These are phyloP conservation scores for Striga hermonthica DNA, from an alignment of 305 asterid species.

Conservation along the genomic window DNA sequence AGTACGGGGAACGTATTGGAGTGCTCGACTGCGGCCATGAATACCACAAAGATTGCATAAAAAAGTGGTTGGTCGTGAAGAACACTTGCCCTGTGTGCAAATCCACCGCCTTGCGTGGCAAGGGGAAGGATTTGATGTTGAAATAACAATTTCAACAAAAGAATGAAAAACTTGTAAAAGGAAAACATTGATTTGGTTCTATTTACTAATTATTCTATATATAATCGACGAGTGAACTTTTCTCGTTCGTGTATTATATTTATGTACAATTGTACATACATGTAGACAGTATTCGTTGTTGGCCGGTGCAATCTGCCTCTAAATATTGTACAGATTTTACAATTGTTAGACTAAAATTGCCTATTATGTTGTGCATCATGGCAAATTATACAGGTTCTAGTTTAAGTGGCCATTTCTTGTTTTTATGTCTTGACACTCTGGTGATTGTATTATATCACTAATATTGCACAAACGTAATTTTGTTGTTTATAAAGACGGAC, in stretches of 20 bases:
- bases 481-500: neutral
- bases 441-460: neutral
- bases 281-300: slow-evolving; percentile 22
- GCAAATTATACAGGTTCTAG: slow-evolving; percentile 10
- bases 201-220: slow-evolving; percentile 22
- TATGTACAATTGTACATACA: slow-evolving; percentile 40
- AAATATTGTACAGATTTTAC: slow-evolving; percentile 34
- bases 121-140: slow-evolving; percentile 28
- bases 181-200: slow-evolving; percentile 9
- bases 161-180: neutral
- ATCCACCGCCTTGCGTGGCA: slow-evolving; percentile 38
- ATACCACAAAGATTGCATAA: slow-evolving; percentile 55
- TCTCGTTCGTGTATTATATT: slow-evolving; percentile 35
- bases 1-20: slow-evolving; percentile 39
- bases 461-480: neutral
- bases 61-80: slow-evolving; percentile 53
- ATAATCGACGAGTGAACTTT: slow-evolving; percentile 24
- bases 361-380: slow-evolving; percentile 23
- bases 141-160: slow-evolving; percentile 17
- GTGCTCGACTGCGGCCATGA: slow-evolving; percentile 58
- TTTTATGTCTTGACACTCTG: neutral
- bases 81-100: slow-evolving; percentile 64
- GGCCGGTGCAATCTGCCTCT: slow-evolving; percentile 29
- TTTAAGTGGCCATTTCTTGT: neutral
- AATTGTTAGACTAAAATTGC: slow-evolving; percentile 22